Conservation (phyloP, 116 monocot genomes). For the Dioscorea cayenensis region DNA sequence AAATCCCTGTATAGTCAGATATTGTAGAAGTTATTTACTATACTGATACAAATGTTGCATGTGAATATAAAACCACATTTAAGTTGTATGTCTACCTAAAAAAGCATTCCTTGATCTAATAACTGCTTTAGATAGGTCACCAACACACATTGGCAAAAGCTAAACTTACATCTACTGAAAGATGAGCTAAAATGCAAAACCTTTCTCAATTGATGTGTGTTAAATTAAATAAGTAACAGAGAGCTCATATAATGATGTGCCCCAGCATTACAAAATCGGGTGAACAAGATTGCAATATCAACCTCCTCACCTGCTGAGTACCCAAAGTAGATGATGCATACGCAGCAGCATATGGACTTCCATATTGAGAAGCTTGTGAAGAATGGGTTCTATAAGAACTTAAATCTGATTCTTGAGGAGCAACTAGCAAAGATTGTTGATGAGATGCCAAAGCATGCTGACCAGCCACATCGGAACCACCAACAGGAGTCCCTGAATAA, state of each 20-base stretch:
- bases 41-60: no score
- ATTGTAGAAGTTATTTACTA: no score
- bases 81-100: no score
- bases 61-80: no score
- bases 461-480: conserved; percentile 19
- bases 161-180: no score
- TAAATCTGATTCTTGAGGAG: conserved; percentile 37
- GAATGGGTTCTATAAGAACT: conserved; percentile 43
- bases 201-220: background rate
- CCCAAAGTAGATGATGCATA: conserved; percentile 48
- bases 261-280: no score
- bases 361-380: conserved; percentile 50
- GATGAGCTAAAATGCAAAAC: no score
- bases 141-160: no score
- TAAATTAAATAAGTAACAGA: background rate
- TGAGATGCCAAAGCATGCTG: conserved; percentile 23
- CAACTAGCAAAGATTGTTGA: conserved; percentile 23
- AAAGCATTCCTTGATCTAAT: no score
- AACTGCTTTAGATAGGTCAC: no score
- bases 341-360: conserved; percentile 47
- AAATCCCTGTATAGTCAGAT: no score
- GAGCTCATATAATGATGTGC: background rate
- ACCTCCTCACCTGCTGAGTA: conserved; percentile 44
- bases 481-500: conserved; percentile 18
- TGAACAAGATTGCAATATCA: background rate